These are phyloP conservation scores for Artemisia tridentata DNA, from an alignment of 129 eudicot species.

Conservation along the genomic window DNA sequence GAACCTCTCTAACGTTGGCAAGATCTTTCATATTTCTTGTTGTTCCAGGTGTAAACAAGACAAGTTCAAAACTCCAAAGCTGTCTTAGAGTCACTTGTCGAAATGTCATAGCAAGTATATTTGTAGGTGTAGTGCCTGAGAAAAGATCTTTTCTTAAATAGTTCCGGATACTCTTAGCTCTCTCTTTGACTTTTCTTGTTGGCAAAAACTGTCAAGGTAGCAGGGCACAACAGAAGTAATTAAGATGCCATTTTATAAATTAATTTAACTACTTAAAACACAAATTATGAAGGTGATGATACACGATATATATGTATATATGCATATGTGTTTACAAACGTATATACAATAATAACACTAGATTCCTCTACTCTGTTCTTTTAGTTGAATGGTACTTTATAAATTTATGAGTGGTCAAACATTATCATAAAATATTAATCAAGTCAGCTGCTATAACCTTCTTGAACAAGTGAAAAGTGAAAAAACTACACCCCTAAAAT, in stretches of 20 bases:
- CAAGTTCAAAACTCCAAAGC: constrained; percentile 69
- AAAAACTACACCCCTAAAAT: too few relatives aligned
- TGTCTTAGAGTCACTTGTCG: constrained; percentile 79
- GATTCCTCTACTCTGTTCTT: background rate
- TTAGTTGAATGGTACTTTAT: background rate
- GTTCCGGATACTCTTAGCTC: constrained; percentile 49
- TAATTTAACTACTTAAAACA: background rate
- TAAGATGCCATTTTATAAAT: background rate
- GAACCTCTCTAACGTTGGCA: constrained; percentile 76
- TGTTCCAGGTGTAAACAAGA: constrained; percentile 64
- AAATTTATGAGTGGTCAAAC: background rate
- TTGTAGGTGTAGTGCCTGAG: constrained; percentile 45
- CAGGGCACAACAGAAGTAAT: constrained; percentile 17
- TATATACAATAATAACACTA: background rate
- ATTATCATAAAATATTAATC: background rate
- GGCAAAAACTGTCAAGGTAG: constrained; percentile 68
- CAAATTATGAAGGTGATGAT: background rate
- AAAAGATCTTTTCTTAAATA: constrained; percentile 47
- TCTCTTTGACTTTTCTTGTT: constrained; percentile 70
- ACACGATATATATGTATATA: background rate
- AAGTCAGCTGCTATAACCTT: background rate
- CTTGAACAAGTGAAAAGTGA: too few relatives aligned
- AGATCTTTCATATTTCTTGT: constrained; percentile 81
- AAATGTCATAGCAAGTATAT: constrained; percentile 88
- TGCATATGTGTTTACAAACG: background rate